These are phyloP conservation scores for Tricholomella constricta DNA, from an alignment of 768 basidiomycete species.

Conservation along the genomic window DNA sequence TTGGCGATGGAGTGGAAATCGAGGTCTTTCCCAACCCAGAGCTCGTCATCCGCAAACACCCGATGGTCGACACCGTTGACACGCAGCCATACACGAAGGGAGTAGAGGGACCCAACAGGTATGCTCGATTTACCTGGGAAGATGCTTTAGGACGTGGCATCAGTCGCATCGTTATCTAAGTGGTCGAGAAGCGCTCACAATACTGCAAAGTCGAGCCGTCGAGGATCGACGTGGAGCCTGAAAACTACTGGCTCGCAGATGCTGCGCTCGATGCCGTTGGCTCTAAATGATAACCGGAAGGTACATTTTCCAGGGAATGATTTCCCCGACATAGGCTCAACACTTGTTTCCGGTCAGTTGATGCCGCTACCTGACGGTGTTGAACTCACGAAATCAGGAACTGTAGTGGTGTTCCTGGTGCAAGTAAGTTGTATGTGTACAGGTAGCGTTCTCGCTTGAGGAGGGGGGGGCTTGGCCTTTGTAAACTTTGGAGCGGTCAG, in stretches of 20 bases:
- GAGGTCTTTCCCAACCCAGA: slow-evolving; percentile 69
- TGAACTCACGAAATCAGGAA: slow-evolving; percentile 54
- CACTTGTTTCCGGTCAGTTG: slow-evolving; percentile 31
- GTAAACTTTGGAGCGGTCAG: slow-evolving; percentile 6
- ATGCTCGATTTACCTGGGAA: slow-evolving; percentile 62
- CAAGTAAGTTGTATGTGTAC: slow-evolving; percentile 54
- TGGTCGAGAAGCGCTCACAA: slow-evolving; percentile 45
- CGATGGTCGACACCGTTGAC: slow-evolving; percentile 61
- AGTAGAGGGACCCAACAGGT: slow-evolving; percentile 55
- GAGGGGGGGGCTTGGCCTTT: slow-evolving; percentile 17
- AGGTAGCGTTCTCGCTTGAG: slow-evolving; percentile 44
- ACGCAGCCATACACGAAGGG: slow-evolving; percentile 66
- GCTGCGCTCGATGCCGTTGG: slow-evolving; percentile 55
- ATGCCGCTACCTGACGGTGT: background rate
- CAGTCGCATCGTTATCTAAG: background rate
- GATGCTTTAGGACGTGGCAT: slow-evolving; percentile 35
- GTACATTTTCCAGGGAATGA: slow-evolving; percentile 49
- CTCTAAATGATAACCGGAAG: slow-evolving; percentile 56
- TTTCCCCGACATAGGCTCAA: slow-evolving; percentile 44
- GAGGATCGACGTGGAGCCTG: slow-evolving; percentile 53
- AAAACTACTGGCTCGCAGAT: slow-evolving; percentile 49
- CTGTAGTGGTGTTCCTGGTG: slow-evolving; percentile 44
- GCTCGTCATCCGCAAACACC: slow-evolving; percentile 61
- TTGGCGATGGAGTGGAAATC: slow-evolving; percentile 61
- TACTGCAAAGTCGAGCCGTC: slow-evolving; percentile 57